Percentiles rank a stretch among this genome's conserved stretches.
phyloP scores from a whole-genome alignment of 2,329 filamentous ascomycete genomes.

The Didymella pinodella region DNA sequence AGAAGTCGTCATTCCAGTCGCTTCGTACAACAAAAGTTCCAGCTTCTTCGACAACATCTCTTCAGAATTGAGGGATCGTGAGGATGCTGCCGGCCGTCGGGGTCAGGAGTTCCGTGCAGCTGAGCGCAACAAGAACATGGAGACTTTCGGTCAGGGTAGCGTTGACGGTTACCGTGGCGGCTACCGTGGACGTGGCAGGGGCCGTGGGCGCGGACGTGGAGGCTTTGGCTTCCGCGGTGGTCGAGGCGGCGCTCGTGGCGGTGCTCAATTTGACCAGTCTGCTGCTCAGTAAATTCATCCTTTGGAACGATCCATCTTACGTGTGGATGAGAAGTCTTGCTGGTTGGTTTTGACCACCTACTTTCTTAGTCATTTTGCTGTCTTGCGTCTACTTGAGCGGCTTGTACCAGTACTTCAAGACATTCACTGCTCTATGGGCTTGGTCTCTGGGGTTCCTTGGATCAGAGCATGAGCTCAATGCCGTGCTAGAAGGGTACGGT shows the following conservation, averaged over 20 bases:
- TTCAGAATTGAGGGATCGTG: constrained; percentile 88
- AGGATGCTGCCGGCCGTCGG: constrained; percentile 70
- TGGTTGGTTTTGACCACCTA: constrained; percentile 6
- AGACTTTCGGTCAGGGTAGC: constrained; percentile 96
- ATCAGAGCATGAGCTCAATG: constrained; percentile 14
- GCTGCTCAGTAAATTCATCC: constrained; percentile 26
- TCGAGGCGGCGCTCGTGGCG: constrained; percentile 51
- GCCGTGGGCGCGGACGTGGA: constrained; percentile 67
- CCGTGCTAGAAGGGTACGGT: constrained; percentile 5
- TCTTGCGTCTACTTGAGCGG: constrained; percentile 27
- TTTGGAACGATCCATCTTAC: background rate
- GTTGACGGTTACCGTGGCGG: constrained; percentile 83
- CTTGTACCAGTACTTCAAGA: constrained; percentile 27
- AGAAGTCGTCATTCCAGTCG: constrained; percentile 56
- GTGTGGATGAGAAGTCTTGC: background rate
- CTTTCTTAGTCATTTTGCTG: constrained; percentile 7
- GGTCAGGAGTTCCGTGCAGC: constrained; percentile 90
- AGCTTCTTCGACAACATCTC: constrained; percentile 99
- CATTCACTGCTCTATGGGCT: constrained; percentile 25
- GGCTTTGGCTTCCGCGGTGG: constrained; percentile 57
- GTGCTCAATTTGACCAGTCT: constrained; percentile 37
- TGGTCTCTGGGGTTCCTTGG: constrained; percentile 20
- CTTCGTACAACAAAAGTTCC: constrained; percentile 81
- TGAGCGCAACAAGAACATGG: constrained; percentile 94
- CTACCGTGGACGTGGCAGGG: constrained; percentile 81